Conservation (phyloP, 2,329 filamentous ascomycete species). For the Colletotrichum musicola region DNA sequence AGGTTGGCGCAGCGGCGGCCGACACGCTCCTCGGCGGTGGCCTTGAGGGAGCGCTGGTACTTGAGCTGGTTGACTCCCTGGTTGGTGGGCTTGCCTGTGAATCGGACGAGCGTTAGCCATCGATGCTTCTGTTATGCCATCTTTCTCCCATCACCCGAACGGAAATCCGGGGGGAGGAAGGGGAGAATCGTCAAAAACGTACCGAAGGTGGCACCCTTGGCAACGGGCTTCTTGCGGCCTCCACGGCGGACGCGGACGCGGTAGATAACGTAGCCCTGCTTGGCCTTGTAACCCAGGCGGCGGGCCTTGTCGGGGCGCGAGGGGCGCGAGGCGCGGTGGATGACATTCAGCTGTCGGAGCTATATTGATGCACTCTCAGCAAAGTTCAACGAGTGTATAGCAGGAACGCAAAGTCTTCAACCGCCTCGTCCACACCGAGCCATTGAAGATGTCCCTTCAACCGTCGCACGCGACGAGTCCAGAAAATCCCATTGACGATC, state of each 20-base stretch:
- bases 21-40: slow-evolving; percentile 99
- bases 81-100: slow-evolving; percentile 98
- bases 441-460: no score
- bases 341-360: slow-evolving; percentile 99
- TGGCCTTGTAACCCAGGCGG: slow-evolving; percentile 99
- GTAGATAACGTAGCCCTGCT: slow-evolving; percentile 99
- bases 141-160: not conserved
- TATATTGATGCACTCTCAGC: slow-evolving; percentile 99
- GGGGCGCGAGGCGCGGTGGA: slow-evolving; percentile 98
- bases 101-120: slow-evolving; percentile 41
- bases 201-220: slow-evolving; percentile 99
- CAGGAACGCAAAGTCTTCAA: slow-evolving; percentile 66
- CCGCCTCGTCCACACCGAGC: not conserved
- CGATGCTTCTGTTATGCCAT: not conserved
- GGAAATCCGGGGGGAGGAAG: not conserved
- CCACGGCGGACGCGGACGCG: slow-evolving; percentile 97
- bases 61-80: slow-evolving; percentile 99
- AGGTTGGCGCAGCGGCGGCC: slow-evolving; percentile 99
- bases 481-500: slow-evolving; percentile 14
- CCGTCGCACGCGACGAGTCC: no score
- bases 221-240: slow-evolving; percentile 96
- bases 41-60: slow-evolving; percentile 99
- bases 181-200: slow-evolving; percentile 54
- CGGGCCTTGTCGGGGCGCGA: slow-evolving; percentile 99
- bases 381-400: slow-evolving; percentile 99